A percentile compares a stretch with the other conserved stretches of the same genome.
phyloP scores from a whole-genome alignment of 2,329 filamentous ascomycete genomes.

The Colletotrichum orchidophilum region DNA sequence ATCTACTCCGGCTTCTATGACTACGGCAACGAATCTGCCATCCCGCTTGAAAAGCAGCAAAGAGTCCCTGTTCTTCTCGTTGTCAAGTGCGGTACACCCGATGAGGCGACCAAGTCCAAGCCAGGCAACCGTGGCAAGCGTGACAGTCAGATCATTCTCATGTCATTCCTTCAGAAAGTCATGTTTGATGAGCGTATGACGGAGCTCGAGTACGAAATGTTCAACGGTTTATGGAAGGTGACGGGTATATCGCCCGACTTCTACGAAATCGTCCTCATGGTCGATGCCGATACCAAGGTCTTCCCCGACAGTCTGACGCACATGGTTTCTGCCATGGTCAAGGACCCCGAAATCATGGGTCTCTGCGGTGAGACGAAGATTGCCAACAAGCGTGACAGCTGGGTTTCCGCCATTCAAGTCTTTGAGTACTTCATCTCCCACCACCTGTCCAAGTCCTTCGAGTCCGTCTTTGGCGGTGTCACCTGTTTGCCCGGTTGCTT shows the following conservation, averaged over 20 bases:
- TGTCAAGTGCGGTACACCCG: constrained; percentile 94
- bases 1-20: constrained; percentile 98
- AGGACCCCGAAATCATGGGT: constrained; percentile 99
- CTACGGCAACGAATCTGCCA: constrained; percentile 82
- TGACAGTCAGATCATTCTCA: constrained; percentile 98
- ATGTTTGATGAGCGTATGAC: constrained; percentile 99
- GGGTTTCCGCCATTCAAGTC: constrained; percentile 98
- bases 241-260: constrained; percentile 98
- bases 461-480: constrained; percentile 98
- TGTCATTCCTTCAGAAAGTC: constrained; percentile 99
- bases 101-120: constrained; percentile 83
- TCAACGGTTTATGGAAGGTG: constrained; percentile 98
- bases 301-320: constrained; percentile 98
- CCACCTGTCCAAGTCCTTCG: constrained; percentile 95
- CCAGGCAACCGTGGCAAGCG: constrained; percentile 98
- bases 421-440: constrained; percentile 99
- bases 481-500: constrained; percentile 98
- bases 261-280: constrained; percentile 98
- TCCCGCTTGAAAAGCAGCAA: constrained; percentile 89
- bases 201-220: constrained; percentile 99
- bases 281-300: constrained; percentile 98
- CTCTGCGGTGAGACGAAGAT: constrained; percentile 99
- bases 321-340: constrained; percentile 99
- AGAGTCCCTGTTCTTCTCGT: constrained; percentile 97
- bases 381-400: constrained; percentile 93